Percentiles rank a stretch among this genome's conserved stretches.
Conservation (phyloP, 148 eudicot species). For the Persicaria maculosa region DNA sequence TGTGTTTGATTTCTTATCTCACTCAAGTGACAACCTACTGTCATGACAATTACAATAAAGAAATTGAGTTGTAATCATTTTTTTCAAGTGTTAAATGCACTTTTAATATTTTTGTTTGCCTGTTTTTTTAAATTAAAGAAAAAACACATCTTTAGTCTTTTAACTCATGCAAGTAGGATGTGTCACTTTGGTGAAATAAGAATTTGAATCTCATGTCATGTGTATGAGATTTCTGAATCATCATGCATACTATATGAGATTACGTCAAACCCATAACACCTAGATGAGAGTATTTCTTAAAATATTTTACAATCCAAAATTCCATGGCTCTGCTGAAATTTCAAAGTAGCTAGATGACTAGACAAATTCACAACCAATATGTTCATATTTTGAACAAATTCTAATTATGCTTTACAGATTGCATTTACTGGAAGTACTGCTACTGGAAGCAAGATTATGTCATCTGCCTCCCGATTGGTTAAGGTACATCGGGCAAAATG, state of each 20-base stretch:
- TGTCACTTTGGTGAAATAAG: not conserved
- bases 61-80: not conserved
- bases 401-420: slow-evolving; percentile 41
- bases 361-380: not conserved
- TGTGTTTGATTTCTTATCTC: not conserved
- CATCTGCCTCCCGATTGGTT: slow-evolving; percentile 81
- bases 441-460: slow-evolving; percentile 93
- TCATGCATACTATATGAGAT: not conserved
- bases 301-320: not conserved
- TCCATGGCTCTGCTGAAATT: not conserved
- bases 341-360: not conserved
- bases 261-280: not conserved
- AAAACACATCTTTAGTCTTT: no score
- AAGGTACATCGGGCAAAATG: slow-evolving; percentile 38
- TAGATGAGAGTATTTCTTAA: not conserved
- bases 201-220: not conserved
- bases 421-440: slow-evolving; percentile 95
- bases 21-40: no score
- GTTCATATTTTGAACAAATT: not conserved
- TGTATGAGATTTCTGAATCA: not conserved
- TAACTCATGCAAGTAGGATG: not conserved
- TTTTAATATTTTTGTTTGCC: not conserved
- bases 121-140: no score
- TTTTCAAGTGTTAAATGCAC: not conserved
- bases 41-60: no score